phyloP scores from a whole-genome alignment of 78 protist species.

The Dictyostelium brefeldianum region DNA sequence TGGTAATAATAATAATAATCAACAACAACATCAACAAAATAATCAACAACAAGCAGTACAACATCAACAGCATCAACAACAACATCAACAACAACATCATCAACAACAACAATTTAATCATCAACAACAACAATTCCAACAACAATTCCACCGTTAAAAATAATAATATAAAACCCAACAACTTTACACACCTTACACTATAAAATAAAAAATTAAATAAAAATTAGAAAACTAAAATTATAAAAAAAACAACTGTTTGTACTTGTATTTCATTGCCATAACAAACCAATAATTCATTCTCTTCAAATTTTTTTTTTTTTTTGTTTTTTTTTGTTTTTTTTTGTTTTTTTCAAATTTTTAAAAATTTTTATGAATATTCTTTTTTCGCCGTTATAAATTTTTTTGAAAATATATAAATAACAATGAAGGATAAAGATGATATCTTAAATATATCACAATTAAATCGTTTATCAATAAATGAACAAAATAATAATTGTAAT shows the following conservation, averaged over 20 bases:
- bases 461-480: slow-evolving; percentile 1
- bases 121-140: slow-evolving; percentile 5
- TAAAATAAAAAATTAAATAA: not conserved
- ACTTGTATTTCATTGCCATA: too few species aligned
- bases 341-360: not conserved
- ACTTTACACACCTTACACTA: not conserved
- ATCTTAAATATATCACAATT: not conserved
- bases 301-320: too few species aligned
- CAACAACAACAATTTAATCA: not conserved
- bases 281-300: too few species aligned
- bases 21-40: not conserved
- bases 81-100: not conserved
- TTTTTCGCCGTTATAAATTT: too few species aligned
- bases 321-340: too few species aligned
- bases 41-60: not conserved
- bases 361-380: not conserved
- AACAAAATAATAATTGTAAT: not conserved
- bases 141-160: not conserved
- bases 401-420: not conserved
- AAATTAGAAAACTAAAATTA: not conserved
- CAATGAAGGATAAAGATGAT: not conserved
- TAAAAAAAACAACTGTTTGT: not conserved
- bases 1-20: not conserved
- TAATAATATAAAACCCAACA: not conserved
- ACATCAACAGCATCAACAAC: not conserved